Evolutionary conservation across 495 filamentous ascomycete species (phyloP), one percentile per base, ranked within the genome.

Genomic region (Podospora conica): DNA sequence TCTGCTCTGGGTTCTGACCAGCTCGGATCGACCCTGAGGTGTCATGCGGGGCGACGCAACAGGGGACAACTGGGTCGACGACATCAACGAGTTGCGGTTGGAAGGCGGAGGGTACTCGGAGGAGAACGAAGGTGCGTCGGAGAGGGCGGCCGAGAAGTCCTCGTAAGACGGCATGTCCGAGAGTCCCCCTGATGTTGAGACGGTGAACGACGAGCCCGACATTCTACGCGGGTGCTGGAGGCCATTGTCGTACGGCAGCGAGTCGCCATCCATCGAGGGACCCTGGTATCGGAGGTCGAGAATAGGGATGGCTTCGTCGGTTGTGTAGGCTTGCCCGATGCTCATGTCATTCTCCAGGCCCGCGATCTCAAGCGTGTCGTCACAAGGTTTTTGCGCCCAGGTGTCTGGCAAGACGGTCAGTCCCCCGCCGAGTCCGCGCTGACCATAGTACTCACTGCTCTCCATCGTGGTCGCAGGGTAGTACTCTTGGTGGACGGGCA

Each of bases 41-140:
- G 82, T 83, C 82, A 85, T 85, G 64, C 82, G 81, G 58, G 84
- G 84, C 40, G 84, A 86, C 0, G 83, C 82, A n/a, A 85, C 84
- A 24, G 84, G 84, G 0, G 84, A 86, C 31, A 85, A 66, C 63
- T 85, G 83, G 5, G 83, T 85, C 15, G 84, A 84, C 55, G 84
- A 86, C 76, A 87, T 84, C 64, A 85, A 74, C 28, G 83, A 85
- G 67, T 82, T 85, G 53, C 83, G 71, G 74, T 85, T 86, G 20
- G 83, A 85, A 28, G 77, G 80, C 55, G 82, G 83, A 58, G 83
- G 81, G 65, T 85, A 86, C 60, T 86, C 84, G 8, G 84, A 85
- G 53, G 74, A 77, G 68, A 84, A 82, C 3, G 83, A 85, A 11
- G 81, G 82, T 27, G 83, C 83, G 57, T 85, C 82, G 31, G 84